Evolutionary conservation across 1,139 yeast genomes (phyloP).

Genomic region (Magnusiomyces fungicola): DNA sequence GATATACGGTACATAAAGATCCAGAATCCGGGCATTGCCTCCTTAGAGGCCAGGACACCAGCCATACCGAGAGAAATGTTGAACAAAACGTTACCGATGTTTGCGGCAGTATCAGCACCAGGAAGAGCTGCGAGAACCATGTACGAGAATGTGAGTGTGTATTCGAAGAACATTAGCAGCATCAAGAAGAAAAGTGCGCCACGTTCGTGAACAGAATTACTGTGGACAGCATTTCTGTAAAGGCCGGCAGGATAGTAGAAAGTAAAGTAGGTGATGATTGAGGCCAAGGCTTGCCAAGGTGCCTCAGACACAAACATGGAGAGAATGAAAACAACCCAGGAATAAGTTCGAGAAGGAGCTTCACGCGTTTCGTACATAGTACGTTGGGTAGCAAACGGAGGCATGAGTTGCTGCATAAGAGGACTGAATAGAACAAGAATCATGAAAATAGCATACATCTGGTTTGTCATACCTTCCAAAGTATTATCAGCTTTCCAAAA

Average conservation of each 20-base stretch:
- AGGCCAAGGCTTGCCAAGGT: conserved; percentile 59
- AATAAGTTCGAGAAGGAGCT: conserved; percentile 41
- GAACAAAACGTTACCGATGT: conserved; percentile 53
- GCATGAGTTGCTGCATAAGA: conserved; percentile 60
- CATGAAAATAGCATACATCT: conserved; percentile 54
- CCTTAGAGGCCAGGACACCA: conserved; percentile 68
- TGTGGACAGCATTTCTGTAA: conserved; percentile 39
- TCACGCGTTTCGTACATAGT: conserved; percentile 46
- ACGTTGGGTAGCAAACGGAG: conserved; percentile 60
- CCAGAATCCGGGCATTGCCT: conserved; percentile 54
- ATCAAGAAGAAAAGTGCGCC: conserved; percentile 65
- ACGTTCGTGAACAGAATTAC: conserved; percentile 55
- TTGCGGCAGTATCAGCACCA: conserved; percentile 67
- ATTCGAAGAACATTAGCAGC: conserved; percentile 49
- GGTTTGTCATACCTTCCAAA: conserved; percentile 34
- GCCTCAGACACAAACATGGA: conserved; percentile 61
- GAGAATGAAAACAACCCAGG: conserved; percentile 49
- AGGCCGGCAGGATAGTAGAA: conserved; percentile 67
- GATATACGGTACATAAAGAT: conserved; percentile 63
- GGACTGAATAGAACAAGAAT: conserved; percentile 51
- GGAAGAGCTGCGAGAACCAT: conserved; percentile 55
- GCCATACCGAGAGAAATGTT: conserved; percentile 68
- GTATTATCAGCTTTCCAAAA: conserved; percentile 56
- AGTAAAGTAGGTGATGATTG: conserved; percentile 55
- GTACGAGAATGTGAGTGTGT: conserved; percentile 57